Evolutionary conservation across 495 filamentous ascomycete species (phyloP).

Genomic region (Aspergillus hancockii): DNA sequence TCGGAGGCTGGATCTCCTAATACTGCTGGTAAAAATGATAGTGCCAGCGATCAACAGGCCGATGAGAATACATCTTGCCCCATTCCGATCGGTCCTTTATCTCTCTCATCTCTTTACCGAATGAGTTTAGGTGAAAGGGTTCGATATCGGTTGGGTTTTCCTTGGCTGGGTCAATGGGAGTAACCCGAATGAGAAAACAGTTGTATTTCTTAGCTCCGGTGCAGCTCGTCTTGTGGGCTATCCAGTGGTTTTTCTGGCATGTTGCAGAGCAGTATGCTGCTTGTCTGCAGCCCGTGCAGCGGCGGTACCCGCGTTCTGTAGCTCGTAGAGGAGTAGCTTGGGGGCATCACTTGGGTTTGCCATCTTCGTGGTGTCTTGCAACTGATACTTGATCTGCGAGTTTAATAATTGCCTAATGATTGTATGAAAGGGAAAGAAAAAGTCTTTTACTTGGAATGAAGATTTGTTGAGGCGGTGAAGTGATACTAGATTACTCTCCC

Average conservation of each 20-base stretch:
- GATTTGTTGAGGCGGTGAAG: no score
- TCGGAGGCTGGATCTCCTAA: neutral
- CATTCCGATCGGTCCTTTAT: slow-evolving; percentile 1
- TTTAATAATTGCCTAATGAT: no score
- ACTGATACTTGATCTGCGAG: no score
- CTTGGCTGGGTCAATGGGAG: neutral
- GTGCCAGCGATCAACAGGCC: slow-evolving; percentile 3
- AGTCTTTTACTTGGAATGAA: no score
- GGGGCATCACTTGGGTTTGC: neutral
- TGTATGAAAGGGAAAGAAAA: no score
- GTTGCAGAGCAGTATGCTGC: slow-evolving; percentile 9
- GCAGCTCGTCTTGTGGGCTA: neutral
- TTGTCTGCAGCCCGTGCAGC: slow-evolving; percentile 6
- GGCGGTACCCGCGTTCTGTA: slow-evolving; percentile 4
- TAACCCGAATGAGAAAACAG: slow-evolving; percentile 9
- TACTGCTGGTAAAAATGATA: slow-evolving; percentile 8
- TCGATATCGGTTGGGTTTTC: slow-evolving; percentile 8
- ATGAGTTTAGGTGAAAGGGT: slow-evolving; percentile 1
- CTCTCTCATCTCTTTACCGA: slow-evolving; percentile 1
- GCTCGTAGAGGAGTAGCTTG: neutral
- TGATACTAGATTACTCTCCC: no score
- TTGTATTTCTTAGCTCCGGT: slow-evolving; percentile 1
- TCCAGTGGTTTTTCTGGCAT: slow-evolving; percentile 7
- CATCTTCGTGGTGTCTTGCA: neutral
- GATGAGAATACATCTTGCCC: slow-evolving; percentile 12